phyloP scores from a whole-genome alignment of 2,329 filamentous ascomycete genomes.

The Fusarium neocosmosporiellum region DNA sequence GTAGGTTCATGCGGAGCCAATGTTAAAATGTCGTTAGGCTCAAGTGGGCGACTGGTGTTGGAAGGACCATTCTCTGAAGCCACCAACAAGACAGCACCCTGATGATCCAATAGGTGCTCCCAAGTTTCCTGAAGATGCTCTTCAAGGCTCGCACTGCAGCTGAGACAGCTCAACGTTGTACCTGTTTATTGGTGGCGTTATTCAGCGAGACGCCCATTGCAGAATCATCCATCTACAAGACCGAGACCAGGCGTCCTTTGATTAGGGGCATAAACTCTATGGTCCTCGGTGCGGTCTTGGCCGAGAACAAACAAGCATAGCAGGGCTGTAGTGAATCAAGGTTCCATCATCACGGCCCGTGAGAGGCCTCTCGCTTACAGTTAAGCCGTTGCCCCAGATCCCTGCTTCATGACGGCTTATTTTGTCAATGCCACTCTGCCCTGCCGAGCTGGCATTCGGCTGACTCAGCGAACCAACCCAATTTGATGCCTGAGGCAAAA shows the following conservation, averaged over 20 bases:
- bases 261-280: background rate
- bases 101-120: background rate
- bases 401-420: conserved; percentile 19
- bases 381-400: background rate
- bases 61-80: background rate
- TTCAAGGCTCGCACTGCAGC: background rate
- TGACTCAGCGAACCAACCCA: conserved; percentile 8
- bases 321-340: background rate
- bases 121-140: background rate
- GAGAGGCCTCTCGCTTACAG: conserved; percentile 6
- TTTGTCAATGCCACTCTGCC: conserved; percentile 26
- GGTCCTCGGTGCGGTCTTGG: background rate
- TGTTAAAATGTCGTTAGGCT: background rate
- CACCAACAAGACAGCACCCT: background rate
- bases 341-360: background rate
- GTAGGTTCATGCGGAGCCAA: background rate
- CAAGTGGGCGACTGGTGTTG: background rate
- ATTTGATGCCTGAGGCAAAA: conserved; percentile 29
- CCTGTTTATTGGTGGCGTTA: background rate
- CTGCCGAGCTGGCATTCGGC: conserved; percentile 13
- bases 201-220: background rate
- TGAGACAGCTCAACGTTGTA: background rate
- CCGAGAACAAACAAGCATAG: background rate
- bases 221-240: background rate
- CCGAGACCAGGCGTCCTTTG: background rate